Evolutionary conservation across 129 eudicot species (phyloP), one percentile per base, ranked within the genome.

Genomic region (Escallonia rubra): DNA sequence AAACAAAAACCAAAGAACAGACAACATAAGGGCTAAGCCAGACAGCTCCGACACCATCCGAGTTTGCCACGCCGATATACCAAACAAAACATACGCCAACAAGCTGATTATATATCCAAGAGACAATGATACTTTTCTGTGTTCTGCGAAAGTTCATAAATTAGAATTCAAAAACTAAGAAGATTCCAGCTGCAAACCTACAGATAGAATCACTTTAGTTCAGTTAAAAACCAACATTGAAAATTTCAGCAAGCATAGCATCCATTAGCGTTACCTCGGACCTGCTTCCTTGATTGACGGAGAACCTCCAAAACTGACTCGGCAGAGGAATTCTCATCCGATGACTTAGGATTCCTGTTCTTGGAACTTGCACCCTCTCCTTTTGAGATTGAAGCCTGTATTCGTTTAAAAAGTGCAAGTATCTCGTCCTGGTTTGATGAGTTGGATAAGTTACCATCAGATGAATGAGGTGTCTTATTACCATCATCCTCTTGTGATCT

Each of bases 301-400:
- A 87, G 83, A 65, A 81, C 78, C 50, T 87, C 90, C 63, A 81
- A 49, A 61, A 84, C 74, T 9, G 86, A 69, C 51, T 84, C 73
- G n/a, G 72, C 75, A 12, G 90, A 62, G n/a, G 74, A 38, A 72
- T 65, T 68, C 45, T 61, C 78, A 41, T 75, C 52, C 9, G 79
- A 79, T 23, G 79, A 9, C 40, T 75, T 72, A 45, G 74, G 41
- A 57, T 43, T 61, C 65, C 72, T 73, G 44, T 69, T 76, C 50
- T 67, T 79, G 34, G 79, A 59, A 42, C 60, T 75, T 16, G 63
- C 8, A 3, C 85, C 59, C 57, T 78, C 82, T 53, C 68, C 86
- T 70, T 85, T 65, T 3, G 88, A 66, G 41, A 88, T 77, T 5
- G 91, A 85, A 66, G 84, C 59, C 59, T 72, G 80, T 48, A 88